Evolutionary conservation across 2,329 filamentous ascomycete genomes (phyloP).

Genomic region (Colletotrichum sp.): DNA sequence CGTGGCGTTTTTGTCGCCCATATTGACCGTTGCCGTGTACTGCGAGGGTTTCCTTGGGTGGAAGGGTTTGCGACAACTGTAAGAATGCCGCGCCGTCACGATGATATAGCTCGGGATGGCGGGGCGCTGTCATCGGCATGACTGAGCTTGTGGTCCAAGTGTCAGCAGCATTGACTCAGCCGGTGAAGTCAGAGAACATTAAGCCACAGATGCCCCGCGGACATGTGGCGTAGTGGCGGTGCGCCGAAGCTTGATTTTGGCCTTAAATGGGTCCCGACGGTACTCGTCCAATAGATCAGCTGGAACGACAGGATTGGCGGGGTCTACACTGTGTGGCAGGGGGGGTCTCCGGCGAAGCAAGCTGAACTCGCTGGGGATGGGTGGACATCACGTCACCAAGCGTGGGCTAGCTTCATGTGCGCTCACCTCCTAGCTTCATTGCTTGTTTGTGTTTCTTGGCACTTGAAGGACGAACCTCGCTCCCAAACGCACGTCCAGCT

Average conservation of each 20-base stretch:
- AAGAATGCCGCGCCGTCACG: not conserved
- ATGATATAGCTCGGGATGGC: constrained; percentile 1
- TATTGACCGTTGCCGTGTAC: constrained; percentile 18
- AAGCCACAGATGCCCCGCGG: not conserved
- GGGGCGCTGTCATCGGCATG: not conserved
- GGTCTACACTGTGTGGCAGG: not conserved
- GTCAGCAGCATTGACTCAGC: constrained; percentile 10
- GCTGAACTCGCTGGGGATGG: not conserved
- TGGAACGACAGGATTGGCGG: not conserved
- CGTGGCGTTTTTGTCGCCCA: constrained; percentile 44
- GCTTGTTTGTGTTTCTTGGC: constrained; percentile 15
- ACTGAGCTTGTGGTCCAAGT: not conserved
- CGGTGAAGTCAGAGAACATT: not conserved
- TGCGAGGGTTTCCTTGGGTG: not conserved
- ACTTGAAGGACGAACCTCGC: not conserved
- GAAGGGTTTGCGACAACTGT: not conserved
- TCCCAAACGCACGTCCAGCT: not conserved
- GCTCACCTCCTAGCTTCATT: not conserved
- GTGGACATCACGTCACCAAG: constrained; percentile 17
- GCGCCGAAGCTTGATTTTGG: not conserved
- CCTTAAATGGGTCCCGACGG: not conserved
- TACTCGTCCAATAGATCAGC: not conserved
- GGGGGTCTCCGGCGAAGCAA: not conserved
- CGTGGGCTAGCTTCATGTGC: constrained; percentile 5
- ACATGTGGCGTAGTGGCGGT: not conserved